Conservation (phyloP, 805 yeast genomes). For the Myxozyma neotropica region DNA sequence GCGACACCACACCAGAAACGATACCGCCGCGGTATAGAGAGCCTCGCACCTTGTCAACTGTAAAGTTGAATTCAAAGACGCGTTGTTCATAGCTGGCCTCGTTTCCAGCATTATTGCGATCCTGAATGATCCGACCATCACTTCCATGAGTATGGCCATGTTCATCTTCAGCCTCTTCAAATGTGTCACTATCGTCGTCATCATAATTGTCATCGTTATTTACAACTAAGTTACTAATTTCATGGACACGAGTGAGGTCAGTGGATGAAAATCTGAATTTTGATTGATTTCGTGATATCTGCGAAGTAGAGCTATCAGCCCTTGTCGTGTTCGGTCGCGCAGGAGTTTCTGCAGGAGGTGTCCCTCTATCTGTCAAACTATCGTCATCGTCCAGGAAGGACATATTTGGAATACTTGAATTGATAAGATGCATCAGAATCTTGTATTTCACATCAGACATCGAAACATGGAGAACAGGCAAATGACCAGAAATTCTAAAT, state of each 20-base stretch:
- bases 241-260: constrained; percentile 1
- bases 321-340: background rate
- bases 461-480: constrained; percentile 71
- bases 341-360: constrained; percentile 1
- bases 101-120: background rate
- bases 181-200: constrained; percentile 34
- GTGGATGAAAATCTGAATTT: constrained; percentile 13
- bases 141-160: constrained; percentile 5
- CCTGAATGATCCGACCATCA: constrained; percentile 14
- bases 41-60: constrained; percentile 62
- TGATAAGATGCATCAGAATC: constrained; percentile 76
- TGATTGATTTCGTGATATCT: constrained; percentile 2
- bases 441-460: constrained; percentile 90
- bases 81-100: constrained; percentile 51
- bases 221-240: constrained; percentile 10
- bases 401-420: constrained; percentile 63
- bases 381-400: constrained; percentile 28
- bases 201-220: constrained; percentile 37
- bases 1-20: constrained; percentile 46
- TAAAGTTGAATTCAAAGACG: constrained; percentile 69
- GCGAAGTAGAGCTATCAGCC: background rate
- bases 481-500: constrained; percentile 71
- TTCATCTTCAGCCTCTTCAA: constrained; percentile 27
- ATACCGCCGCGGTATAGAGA: constrained; percentile 63
- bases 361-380: constrained; percentile 8